A percentile compares a stretch with the other conserved stretches of the same genome.
Evolutionary conservation across 2,329 filamentous ascomycete genomes (phyloP).

Genomic region (Neobulgaria alba): DNA sequence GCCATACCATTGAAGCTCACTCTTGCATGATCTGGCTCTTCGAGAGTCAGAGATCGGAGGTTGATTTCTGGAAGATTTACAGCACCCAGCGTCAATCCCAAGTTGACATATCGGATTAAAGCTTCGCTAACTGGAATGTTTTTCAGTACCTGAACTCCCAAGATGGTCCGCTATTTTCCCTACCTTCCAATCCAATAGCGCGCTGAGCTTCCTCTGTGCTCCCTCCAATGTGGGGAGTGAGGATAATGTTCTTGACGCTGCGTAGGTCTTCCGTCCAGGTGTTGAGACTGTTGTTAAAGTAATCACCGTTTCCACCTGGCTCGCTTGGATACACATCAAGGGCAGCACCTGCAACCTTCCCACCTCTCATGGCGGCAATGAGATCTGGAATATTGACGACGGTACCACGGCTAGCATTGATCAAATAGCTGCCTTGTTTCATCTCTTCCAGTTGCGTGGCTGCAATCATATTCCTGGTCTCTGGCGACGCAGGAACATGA

Average conservation of each 20-base stretch:
- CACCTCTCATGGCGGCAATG: conserved; percentile 75
- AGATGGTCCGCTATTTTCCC: too few relatives aligned
- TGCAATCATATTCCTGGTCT: conserved; percentile 92
- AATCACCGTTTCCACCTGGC: conserved; percentile 87
- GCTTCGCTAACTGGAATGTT: conserved; percentile 62
- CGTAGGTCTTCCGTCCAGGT: conserved; percentile 78
- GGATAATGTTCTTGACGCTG: conserved; percentile 80
- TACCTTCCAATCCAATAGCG: conserved; percentile 83
- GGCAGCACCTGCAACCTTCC: conserved; percentile 88
- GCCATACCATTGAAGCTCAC: too few relatives aligned
- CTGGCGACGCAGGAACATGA: conserved; percentile 86
- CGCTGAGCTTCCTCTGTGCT: conserved; percentile 97
- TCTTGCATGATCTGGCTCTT: conserved; percentile 82
- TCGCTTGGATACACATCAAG: conserved; percentile 94
- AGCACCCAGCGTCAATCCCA: conserved; percentile 80
- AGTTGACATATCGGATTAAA: conserved; percentile 90
- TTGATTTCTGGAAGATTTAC: conserved; percentile 97
- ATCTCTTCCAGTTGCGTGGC: conserved; percentile 70
- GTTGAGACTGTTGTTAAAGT: conserved; percentile 82
- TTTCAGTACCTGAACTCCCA: conserved; percentile 1
- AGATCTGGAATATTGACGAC: conserved; percentile 92
- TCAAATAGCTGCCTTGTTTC: conserved; percentile 87
- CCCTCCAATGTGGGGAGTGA: conserved; percentile 94
- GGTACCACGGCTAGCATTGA: conserved; percentile 90
- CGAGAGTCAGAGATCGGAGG: conserved; percentile 79